Evolutionary conservation across 192 early-diverging fungal species (phyloP).

Genomic region (Thoreauomyces humboldtii): DNA sequence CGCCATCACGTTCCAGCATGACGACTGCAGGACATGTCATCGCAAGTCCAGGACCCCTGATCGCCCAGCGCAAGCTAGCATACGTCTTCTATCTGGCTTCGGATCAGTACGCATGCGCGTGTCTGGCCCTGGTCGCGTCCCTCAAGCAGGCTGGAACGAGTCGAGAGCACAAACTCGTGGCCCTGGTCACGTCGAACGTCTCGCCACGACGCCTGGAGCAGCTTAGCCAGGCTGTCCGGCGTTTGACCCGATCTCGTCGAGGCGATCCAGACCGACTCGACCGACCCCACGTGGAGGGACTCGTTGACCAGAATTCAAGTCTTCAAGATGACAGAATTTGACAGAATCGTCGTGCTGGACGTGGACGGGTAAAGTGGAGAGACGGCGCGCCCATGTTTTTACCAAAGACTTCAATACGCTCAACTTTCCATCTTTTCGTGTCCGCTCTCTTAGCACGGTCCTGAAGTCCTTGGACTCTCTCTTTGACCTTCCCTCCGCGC

Average conservation of each 20-base stretch:
- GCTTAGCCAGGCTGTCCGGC: background rate
- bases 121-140: background rate
- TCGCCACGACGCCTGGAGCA: background rate
- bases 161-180: background rate
- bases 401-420: too few species aligned
- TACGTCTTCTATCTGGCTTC: slow-evolving; percentile 12
- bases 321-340: slow-evolving; percentile 22
- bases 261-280: background rate
- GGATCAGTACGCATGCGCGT: slow-evolving; percentile 9
- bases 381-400: too few species aligned
- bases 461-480: slow-evolving; percentile 12
- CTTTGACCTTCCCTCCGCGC: slow-evolving; percentile 12
- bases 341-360: slow-evolving; percentile 17
- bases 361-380: slow-evolving; percentile 6
- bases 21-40: too few species aligned
- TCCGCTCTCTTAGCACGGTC: background rate
- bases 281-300: slow-evolving; percentile 13
- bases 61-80: slow-evolving; percentile 3
- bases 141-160: background rate
- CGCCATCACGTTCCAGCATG: too few species aligned
- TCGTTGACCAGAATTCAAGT: slow-evolving; percentile 2
- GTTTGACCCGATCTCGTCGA: background rate
- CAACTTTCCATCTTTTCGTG: too few species aligned
- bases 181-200: slow-evolving; percentile 3
- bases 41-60: too few species aligned